Evolutionary conservation across 352 stramenopile species (phyloP), one percentile per base, ranked within the genome.

Genomic region (Globisporangium alternatum): DNA sequence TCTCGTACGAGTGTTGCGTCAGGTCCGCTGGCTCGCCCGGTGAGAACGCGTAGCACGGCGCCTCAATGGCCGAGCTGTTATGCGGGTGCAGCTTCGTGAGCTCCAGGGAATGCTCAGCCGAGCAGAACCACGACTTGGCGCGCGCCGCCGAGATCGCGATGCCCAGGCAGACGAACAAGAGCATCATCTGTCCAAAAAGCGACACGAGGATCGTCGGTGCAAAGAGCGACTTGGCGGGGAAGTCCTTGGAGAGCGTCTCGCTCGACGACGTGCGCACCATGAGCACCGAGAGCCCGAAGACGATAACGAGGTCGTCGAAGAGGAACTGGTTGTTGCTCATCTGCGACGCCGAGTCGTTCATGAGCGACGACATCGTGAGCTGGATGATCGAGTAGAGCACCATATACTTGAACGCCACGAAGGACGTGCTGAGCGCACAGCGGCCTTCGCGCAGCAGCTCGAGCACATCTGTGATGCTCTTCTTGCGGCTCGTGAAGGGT

Each of bases 381-480:
- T 96, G 86, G 39, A 97, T 82, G 67, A 97, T 85, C 52, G 89
- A 90, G 76, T 97, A 98, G 51, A 97, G 79, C 49, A 98, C 90
- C 83, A 97, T 95, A 68, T 88, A 98, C 57, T 96, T 93, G 74
- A 97, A 98, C 5, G 77, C 75, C 7, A 91, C 77, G 30, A 97
- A 92, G 30, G 93, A 89, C 45, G 90, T 94, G 60, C 88, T 93
- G 17, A 98, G 77, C 33, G 91, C 86, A 52, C 90, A 95, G 19
- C 91, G 84, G 37, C 93, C 93, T 73, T 98, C 93, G 33, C 77
- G 80, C 12, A 97, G 59, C 22, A 98, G 64, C 57, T 90, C 83
- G 1, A 94, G 67, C 1, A 97, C 90, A 54, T 93, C 90, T 17
- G 71, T 82, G 43, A 98, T 87, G 7, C 68, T 75, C 55, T 97